Percentiles rank a stretch among this genome's conserved stretches.
Conservation (phyloP, 2,329 filamentous ascomycete genomes). For the Calonectria ilicicola region DNA sequence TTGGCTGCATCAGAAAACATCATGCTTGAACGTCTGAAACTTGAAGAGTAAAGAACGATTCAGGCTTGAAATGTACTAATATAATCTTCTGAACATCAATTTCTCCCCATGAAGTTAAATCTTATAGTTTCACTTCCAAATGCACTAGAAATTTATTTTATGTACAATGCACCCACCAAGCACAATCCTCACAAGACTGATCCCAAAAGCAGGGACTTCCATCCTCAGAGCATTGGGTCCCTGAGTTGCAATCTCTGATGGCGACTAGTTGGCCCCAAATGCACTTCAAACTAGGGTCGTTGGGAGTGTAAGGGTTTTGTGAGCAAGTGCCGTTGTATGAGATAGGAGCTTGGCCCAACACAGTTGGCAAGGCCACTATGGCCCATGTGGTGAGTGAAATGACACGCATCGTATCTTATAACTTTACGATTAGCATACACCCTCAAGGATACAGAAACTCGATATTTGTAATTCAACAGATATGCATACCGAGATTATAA, state of each 20-base stretch:
- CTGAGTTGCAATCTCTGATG: background rate
- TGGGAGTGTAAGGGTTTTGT: background rate
- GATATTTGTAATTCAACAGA: background rate
- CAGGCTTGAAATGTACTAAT: too few species aligned
- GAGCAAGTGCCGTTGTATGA: background rate
- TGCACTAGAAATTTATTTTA: background rate
- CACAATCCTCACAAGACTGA: background rate
- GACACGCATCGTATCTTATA: background rate
- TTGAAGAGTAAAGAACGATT: too few species aligned
- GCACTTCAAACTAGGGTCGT: background rate
- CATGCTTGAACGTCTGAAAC: too few species aligned
- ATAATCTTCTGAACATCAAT: too few species aligned
- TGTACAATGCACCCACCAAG: background rate
- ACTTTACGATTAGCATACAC: background rate
- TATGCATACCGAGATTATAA: background rate
- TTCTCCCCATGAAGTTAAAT: too few species aligned
- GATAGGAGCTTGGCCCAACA: background rate
- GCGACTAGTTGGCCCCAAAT: background rate
- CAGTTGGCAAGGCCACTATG: background rate
- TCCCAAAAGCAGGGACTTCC: background rate
- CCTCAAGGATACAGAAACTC: background rate
- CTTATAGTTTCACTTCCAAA: too few species aligned
- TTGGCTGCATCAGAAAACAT: too few species aligned
- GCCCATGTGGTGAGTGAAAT: background rate
- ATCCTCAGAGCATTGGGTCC: background rate